A percentile compares a stretch with the other conserved stretches of the same genome.
Conservation (phyloP, 2,329 filamentous ascomycete genomes). For the Fusarium longipes region DNA sequence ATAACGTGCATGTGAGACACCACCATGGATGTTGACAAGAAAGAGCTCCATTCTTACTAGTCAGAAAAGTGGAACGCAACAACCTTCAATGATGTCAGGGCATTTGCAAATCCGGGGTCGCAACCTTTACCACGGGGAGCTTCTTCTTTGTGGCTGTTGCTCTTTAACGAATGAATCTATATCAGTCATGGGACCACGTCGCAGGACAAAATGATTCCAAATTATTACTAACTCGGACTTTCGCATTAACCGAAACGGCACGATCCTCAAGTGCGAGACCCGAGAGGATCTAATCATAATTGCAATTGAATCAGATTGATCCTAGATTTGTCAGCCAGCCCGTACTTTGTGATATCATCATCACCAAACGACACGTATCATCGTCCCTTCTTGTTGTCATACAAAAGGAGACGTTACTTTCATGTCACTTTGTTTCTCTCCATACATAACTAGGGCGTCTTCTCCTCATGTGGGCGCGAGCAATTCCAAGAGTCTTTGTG, state of each 20-base stretch:
- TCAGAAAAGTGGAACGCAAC: constrained; percentile 16
- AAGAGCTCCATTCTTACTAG: constrained; percentile 6
- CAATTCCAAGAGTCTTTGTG: constrained; percentile 25
- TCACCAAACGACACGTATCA: constrained; percentile 1
- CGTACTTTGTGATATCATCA: constrained; percentile 18
- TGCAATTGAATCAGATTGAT: background rate
- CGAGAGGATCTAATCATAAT: background rate
- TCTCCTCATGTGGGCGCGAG: constrained; percentile 28
- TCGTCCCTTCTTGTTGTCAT: background rate
- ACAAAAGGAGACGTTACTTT: background rate
- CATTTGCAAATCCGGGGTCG: constrained; percentile 40
- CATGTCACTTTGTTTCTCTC: background rate
- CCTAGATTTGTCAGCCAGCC: constrained; percentile 28
- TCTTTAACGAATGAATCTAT: background rate
- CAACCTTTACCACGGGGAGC: background rate
- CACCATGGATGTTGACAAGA: constrained; percentile 3
- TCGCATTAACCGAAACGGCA: background rate
- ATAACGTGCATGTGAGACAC: constrained; percentile 1
- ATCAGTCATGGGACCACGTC: constrained; percentile 7
- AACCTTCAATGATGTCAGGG: constrained; percentile 33
- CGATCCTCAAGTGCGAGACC: constrained; percentile 6
- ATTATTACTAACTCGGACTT: constrained; percentile 2
- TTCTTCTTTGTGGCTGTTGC: background rate
- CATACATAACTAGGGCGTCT: constrained; percentile 1
- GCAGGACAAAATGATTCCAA: constrained; percentile 10